Evolutionary conservation across 106 monocot species (phyloP), one percentile per base, ranked within the genome.

Genomic region (Alisma plantagoaquatica): DNA sequence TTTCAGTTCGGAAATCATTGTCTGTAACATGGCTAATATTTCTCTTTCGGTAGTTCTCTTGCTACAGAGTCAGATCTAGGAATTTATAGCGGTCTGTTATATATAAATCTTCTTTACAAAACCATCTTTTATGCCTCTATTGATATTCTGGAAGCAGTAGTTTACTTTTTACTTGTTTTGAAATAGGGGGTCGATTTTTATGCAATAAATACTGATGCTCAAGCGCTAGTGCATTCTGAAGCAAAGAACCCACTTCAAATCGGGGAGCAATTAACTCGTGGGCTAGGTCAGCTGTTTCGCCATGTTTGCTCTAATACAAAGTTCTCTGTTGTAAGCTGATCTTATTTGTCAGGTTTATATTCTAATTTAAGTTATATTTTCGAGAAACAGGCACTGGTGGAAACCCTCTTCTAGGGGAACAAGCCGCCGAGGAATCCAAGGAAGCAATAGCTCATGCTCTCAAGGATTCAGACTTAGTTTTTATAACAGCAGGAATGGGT

Each of bases 401-500:
- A 31, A 96, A 96, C 68, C 94, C 94, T 28, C 74, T 65, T 68
- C 73, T 89, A 48, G 94, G 94, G 41, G 88, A 96, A 64, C 94
- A 96, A 69, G 94, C 94, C 61, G 94, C 94, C 14, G 94, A 96
- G 64, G 94, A 96, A 71, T 96, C 94, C 27, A 96, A 69, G 62
- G 88, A 89, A 64, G 61, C 77, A 30, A 96, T 96, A 64, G 63
- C 77, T 19, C 68, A 69, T 60, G 70, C 88, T 50, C 67, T 96
- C 0, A 84, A 81, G 66, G 84, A 89, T 49, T 89, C 94, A 31
- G 94, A 96, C 62, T 77, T 96, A 52, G 94, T 96, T 26, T 96
- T 96, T 57, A 81, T 96, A 53, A 96, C 88, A 3, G 94, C 88
- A 62, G 94, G 94, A 35, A 96, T 96, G 94, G 94, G 88, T 53